These are phyloP conservation scores for Petasospora rhodanensis DNA, from an alignment of 1,139 yeast genomes.

Conservation along the genomic window DNA sequence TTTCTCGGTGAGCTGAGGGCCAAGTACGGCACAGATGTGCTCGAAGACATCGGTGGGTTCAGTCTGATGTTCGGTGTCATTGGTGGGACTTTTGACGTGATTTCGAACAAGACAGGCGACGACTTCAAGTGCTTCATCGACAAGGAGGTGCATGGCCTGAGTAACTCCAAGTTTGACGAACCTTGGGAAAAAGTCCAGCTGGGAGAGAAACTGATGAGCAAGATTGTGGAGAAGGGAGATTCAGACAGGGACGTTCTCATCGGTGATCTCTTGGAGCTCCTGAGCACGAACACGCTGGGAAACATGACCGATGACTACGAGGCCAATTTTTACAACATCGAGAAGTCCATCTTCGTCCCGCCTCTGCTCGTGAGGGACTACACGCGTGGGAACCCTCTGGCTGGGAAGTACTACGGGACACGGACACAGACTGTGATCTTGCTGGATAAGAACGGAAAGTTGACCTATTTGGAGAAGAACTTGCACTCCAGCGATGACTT, in stretches of 20 bases:
- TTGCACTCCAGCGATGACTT: slow-evolving; percentile 31
- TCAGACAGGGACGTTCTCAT: slow-evolving; percentile 41
- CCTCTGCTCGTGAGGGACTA: slow-evolving; percentile 36
- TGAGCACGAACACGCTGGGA: slow-evolving; percentile 41
- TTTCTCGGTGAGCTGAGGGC: slow-evolving; percentile 42
- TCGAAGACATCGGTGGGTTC: slow-evolving; percentile 74
- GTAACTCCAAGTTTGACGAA: slow-evolving; percentile 55
- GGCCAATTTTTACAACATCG: slow-evolving; percentile 40
- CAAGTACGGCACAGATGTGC: slow-evolving; percentile 30
- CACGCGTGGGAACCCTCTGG: slow-evolving; percentile 32
- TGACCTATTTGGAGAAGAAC: slow-evolving; percentile 32
- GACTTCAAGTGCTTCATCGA: slow-evolving; percentile 32
- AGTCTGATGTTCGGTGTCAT: slow-evolving; percentile 66
- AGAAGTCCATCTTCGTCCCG: slow-evolving; percentile 68
- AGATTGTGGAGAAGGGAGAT: slow-evolving; percentile 32
- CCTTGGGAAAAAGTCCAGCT: slow-evolving; percentile 71
- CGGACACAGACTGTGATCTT: slow-evolving; percentile 81
- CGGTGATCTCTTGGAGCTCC: slow-evolving; percentile 46
- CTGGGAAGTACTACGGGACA: slow-evolving; percentile 73
- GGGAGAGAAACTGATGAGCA: slow-evolving; percentile 45
- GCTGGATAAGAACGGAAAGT: slow-evolving; percentile 30
- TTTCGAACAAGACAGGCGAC: slow-evolving; percentile 38
- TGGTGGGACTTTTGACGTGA: slow-evolving; percentile 40
- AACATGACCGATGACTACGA: slow-evolving; percentile 20
- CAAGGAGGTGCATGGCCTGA: slow-evolving; percentile 46